Evolutionary conservation across 371 early-diverging fungal species (phyloP), one percentile per base, ranked within the genome.

Genomic region (Rhizoclosmatium hyalinum): DNA sequence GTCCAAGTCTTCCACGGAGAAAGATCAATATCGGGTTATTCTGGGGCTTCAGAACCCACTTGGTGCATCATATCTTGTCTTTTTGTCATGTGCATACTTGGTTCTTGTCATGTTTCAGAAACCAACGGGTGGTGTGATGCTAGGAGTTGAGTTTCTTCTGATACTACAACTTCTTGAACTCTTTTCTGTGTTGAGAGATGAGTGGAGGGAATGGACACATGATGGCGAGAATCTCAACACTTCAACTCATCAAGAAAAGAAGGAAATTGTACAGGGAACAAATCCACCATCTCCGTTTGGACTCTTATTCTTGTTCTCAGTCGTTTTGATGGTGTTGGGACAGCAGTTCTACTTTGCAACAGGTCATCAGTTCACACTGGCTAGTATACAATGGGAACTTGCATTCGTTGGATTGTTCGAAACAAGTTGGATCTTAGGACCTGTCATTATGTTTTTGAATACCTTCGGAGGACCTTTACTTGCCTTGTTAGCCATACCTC

Each of bases 321-420:
- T 77, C 3, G 42, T 83, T 42, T 75, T 83, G 50, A 56, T 77
- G 6, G 61, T 90, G 60, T 77, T 92, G 43, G 91, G 92, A 0
- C 90, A 90, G 41, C 90, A 89, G 46, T 80, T 85, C n/a, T 97
- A 92, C 78, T 97, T 96, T 81, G 85, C 91, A 3, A 95, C 97
- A 0, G 95, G 94, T 3, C 97, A 98, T 78, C 98, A 98, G 80
- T 90, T 91, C 58, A 93, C 93, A 1, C 84, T 96, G 54, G 87
- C 93, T 2, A 90, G 94, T n/a, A 88, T 97, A 39, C 95, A 95
- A 65, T 97, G 95, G 95, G 89, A 91, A 42, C 87, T 92, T 0
- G 95, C 93, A 0, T 95, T 95, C 81, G 84, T 96, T 61, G 98
- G 97, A 0, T 84, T 96, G 47, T 81, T 84, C 14, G 54, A 76